phyloP scores from a whole-genome alignment of 306 rosid genomes.

The Cicer chorassanicum region DNA sequence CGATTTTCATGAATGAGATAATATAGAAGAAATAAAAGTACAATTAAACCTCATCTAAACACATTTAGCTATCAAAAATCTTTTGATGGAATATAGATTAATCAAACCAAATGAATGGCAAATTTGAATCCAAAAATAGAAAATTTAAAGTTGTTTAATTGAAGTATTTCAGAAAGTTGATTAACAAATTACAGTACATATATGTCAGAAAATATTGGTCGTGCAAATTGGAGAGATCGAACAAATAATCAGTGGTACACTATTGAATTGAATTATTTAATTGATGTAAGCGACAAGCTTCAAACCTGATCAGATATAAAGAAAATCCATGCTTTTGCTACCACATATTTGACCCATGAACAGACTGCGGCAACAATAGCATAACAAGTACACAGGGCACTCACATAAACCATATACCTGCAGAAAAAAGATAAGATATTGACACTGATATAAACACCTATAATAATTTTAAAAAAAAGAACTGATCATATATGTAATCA shows the following conservation, averaged over 20 bases:
- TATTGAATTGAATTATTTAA: neutral
- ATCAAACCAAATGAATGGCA: no score
- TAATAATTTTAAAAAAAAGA: no score
- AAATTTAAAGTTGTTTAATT: no score
- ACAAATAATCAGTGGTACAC: neutral
- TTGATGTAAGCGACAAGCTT: neutral
- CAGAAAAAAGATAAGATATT: neutral
- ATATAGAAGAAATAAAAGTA: no score
- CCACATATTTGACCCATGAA: conserved; percentile 59
- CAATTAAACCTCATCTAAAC: no score
- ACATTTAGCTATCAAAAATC: no score
- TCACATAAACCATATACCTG: conserved; percentile 83
- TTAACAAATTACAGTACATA: neutral
- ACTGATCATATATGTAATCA: no score
- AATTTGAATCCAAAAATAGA: no score
- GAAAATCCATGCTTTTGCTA: conserved; percentile 78
- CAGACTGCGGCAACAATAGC: conserved; percentile 63
- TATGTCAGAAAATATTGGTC: neutral
- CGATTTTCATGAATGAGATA: no score
- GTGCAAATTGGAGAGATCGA: neutral
- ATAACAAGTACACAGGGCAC: conserved; percentile 66
- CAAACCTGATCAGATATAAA: conserved; percentile 87
- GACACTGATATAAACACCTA: neutral
- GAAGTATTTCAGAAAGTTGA: neutral
- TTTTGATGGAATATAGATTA: no score